Conservation (phyloP, 345 rosid species). For the Linum lewisii region DNA sequence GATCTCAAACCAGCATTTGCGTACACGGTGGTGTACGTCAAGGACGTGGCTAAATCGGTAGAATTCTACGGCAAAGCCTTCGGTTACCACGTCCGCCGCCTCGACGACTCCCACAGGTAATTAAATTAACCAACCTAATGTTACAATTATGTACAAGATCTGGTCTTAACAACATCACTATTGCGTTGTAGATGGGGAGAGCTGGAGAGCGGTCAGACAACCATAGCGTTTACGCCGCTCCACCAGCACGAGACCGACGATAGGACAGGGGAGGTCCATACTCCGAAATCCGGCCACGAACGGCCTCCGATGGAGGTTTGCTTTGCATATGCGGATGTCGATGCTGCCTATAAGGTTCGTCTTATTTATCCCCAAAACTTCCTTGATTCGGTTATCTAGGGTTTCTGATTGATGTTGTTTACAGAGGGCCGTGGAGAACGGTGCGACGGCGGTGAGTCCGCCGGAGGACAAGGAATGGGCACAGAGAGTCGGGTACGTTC, state of each 20-base stretch:
- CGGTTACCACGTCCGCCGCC: slow-evolving; percentile 56
- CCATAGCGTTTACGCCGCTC: slow-evolving; percentile 63
- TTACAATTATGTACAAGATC: no score
- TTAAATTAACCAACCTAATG: no score
- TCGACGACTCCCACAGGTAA: slow-evolving; percentile 63
- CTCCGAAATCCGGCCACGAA: slow-evolving; percentile 18
- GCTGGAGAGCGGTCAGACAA: slow-evolving; percentile 78
- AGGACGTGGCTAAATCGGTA: slow-evolving; percentile 57
- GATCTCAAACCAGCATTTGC: slow-evolving; percentile 40
- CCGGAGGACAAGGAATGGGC: slow-evolving; percentile 87
- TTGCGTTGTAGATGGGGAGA: slow-evolving; percentile 54
- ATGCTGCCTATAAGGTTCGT: slow-evolving; percentile 69
- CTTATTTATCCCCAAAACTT: no score
- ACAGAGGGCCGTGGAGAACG: slow-evolving; percentile 81
- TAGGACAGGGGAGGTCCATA: slow-evolving; percentile 49
- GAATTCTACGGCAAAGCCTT: slow-evolving; percentile 71
- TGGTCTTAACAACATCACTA: no score
- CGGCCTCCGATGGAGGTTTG: slow-evolving; percentile 66
- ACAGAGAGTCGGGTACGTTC: slow-evolving; percentile 78
- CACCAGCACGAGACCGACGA: slow-evolving; percentile 83
- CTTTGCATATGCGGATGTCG: slow-evolving; percentile 61
- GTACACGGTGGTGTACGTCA: slow-evolving; percentile 56
- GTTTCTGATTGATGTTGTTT: neutral
- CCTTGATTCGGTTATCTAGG: no score
- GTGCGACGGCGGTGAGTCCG: slow-evolving; percentile 51